phyloP scores from a whole-genome alignment of 148 eudicot genomes.

The Camellia japonica region DNA sequence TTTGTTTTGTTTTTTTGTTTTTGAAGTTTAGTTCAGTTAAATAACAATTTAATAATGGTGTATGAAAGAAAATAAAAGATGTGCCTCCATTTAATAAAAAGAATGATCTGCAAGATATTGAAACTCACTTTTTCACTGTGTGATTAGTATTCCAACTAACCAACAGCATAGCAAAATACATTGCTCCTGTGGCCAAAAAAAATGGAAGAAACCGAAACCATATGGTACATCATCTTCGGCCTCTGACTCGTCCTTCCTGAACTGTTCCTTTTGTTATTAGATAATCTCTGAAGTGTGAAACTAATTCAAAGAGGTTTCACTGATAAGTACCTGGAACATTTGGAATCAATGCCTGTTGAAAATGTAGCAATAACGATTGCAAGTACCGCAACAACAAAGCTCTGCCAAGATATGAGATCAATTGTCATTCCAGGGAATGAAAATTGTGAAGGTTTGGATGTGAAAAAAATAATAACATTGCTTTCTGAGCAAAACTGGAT shows the following conservation, averaged over 20 bases:
- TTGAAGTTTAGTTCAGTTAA: too few species aligned
- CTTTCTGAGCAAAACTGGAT: not conserved
- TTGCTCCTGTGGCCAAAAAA: conserved; percentile 80
- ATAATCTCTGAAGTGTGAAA: not conserved
- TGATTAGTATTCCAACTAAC: conserved; percentile 85
- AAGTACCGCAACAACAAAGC: conserved; percentile 70
- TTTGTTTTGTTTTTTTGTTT: too few species aligned
- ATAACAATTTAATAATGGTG: too few species aligned
- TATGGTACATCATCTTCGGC: conserved; percentile 73
- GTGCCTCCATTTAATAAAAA: not conserved
- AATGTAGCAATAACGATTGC: conserved; percentile 88
- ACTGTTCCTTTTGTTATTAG: conserved; percentile 38
- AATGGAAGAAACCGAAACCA: conserved; percentile 86
- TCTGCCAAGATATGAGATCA: conserved; percentile 40
- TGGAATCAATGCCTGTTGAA: conserved; percentile 86
- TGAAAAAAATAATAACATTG: not conserved
- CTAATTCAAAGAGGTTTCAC: not conserved
- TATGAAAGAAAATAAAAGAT: not conserved
- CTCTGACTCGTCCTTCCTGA: conserved; percentile 46
- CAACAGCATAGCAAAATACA: conserved; percentile 87
- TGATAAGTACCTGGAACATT: conserved; percentile 70
- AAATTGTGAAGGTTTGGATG: not conserved
- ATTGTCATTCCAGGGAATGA: conserved; percentile 12
- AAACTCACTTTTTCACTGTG: conserved; percentile 61
- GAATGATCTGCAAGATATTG: not conserved